Conservation (phyloP, 2,329 filamentous ascomycete genomes). For the Helminthosporium solani region DNA sequence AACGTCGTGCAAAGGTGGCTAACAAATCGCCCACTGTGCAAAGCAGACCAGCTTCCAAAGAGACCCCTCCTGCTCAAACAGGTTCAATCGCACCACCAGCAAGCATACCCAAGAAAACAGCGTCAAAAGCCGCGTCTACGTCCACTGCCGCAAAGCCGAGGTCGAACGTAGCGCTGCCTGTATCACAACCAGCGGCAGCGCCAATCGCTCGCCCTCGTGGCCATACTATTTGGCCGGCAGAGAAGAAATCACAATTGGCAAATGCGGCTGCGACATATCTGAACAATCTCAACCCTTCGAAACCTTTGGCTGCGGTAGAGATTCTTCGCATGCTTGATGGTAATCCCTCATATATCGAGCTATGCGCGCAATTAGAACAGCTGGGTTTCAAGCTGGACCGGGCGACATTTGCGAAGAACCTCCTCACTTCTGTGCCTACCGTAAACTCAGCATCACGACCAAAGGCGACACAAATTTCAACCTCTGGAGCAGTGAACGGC, state of each 20-base stretch:
- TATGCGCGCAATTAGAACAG: conserved; percentile 56
- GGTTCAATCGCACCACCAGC: conserved; percentile 6
- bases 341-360: conserved; percentile 57
- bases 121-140: not conserved
- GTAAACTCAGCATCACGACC: conserved; percentile 32
- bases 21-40: conserved; percentile 26
- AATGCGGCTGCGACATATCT: conserved; percentile 52
- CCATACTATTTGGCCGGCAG: conserved; percentile 53
- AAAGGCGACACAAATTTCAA: conserved; percentile 12
- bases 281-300: conserved; percentile 45
- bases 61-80: conserved; percentile 8
- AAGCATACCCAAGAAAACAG: conserved; percentile 25
- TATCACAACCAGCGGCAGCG: not conserved
- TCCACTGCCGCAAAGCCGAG: conserved; percentile 7
- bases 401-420: conserved; percentile 53
- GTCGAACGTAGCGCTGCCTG: conserved; percentile 6
- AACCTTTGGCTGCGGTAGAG: conserved; percentile 41
- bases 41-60: conserved; percentile 23
- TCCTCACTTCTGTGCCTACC: conserved; percentile 51
- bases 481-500: conserved; percentile 9
- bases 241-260: conserved; percentile 54
- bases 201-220: conserved; percentile 16
- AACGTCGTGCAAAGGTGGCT: conserved; percentile 44
- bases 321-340: conserved; percentile 51
- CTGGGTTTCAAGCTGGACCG: conserved; percentile 54